Evolutionary conservation across 768 basidiomycete species (phyloP).

Genomic region (Mycena belliarum): DNA sequence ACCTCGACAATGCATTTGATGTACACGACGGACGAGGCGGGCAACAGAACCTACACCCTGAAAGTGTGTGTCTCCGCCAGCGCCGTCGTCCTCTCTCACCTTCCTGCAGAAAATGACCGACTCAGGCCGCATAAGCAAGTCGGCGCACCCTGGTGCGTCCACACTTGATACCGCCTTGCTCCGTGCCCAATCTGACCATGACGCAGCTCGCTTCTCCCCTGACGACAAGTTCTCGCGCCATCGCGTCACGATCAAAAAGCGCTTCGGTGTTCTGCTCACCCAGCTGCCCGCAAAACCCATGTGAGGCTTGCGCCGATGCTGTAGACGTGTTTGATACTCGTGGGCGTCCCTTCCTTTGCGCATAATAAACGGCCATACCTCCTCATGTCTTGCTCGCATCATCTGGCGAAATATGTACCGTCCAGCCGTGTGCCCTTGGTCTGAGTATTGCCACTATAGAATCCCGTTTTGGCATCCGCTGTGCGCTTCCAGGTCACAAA

Average conservation of each 20-base stretch:
- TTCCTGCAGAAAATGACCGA: constrained; percentile 76
- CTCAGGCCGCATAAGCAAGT: constrained; percentile 83
- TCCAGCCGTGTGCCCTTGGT: too few species aligned
- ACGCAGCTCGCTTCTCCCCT: constrained; percentile 93
- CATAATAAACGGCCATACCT: too few species aligned
- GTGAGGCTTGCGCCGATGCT: constrained; percentile 42
- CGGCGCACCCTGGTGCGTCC: constrained; percentile 89
- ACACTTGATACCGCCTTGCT: background rate
- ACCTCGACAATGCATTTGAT: constrained; percentile 70
- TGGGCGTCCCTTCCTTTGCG: too few species aligned
- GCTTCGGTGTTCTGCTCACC: constrained; percentile 85
- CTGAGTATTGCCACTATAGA: too few species aligned
- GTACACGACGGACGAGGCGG: constrained; percentile 80
- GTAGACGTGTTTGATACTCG: too few species aligned
- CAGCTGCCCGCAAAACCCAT: constrained; percentile 91
- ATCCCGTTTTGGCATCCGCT: too few species aligned
- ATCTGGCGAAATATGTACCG: too few species aligned
- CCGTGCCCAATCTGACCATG: background rate
- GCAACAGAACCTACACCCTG: constrained; percentile 90
- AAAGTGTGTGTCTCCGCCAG: background rate
- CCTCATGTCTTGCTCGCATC: too few species aligned
- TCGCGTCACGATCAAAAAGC: constrained; percentile 95
- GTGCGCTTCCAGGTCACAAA: too few species aligned
- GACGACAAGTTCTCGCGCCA: constrained; percentile 99
- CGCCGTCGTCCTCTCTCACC: background rate